Evolutionary conservation across 75 land plant species (phyloP).

Genomic region (Picea glauca): DNA sequence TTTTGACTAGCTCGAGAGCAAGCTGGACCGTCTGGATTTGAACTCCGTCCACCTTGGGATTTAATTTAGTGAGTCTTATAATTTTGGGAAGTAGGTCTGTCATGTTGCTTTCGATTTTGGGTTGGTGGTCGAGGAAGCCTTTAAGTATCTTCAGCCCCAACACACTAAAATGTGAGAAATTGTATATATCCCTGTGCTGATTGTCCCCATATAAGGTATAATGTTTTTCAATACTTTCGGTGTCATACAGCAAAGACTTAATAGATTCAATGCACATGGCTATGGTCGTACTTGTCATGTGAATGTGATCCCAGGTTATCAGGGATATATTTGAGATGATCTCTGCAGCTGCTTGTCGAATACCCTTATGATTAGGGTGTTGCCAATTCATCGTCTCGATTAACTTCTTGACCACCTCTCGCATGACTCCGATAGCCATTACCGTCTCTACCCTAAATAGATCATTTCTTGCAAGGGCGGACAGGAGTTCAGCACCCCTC

Average conservation of each 20-base stretch:
- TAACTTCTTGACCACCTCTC: constrained; percentile 52
- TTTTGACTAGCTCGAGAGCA: constrained; percentile 54
- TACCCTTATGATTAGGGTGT: constrained; percentile 54
- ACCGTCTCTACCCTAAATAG: constrained; percentile 46
- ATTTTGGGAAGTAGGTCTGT: constrained; percentile 11
- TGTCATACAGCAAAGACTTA: constrained; percentile 54
- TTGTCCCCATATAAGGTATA: too few relatives aligned
- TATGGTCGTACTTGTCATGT: constrained; percentile 36
- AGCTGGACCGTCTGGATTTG: constrained; percentile 39
- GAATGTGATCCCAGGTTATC: constrained; percentile 45
- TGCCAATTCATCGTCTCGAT: constrained; percentile 87
- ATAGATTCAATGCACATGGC: constrained; percentile 56
- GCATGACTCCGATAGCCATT: constrained; percentile 58
- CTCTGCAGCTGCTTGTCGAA: constrained; percentile 51
- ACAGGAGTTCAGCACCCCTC: constrained; percentile 52
- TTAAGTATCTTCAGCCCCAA: constrained; percentile 20
- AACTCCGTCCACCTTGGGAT: constrained; percentile 11
- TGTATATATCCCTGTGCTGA: too few relatives aligned
- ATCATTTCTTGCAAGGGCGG: constrained; percentile 21
- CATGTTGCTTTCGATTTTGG: too few relatives aligned
- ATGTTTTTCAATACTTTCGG: background rate
- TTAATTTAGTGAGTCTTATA: constrained; percentile 37
- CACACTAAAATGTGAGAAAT: constrained; percentile 6
- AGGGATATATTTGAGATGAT: constrained; percentile 44
- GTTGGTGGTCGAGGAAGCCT: background rate